Evolutionary conservation across 306 rosid species (phyloP).

Genomic region (Lathyrus oleraceus): DNA sequence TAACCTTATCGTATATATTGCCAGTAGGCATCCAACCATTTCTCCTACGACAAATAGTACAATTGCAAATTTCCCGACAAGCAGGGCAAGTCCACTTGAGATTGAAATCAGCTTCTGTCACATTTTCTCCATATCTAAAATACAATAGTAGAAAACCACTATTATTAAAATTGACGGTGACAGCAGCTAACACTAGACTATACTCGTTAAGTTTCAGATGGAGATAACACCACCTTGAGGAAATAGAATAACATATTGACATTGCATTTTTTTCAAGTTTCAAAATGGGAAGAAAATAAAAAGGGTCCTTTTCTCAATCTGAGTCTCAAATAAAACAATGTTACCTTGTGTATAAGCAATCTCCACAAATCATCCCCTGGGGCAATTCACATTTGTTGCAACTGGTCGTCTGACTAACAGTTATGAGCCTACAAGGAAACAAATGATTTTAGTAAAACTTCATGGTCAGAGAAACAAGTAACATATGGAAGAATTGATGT

Average conservation of each 20-base stretch:
- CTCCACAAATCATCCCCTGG: conserved; percentile 76
- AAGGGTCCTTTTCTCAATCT: conserved; percentile 15
- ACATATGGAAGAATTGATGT: conserved; percentile 13
- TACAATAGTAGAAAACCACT: conserved; percentile 4
- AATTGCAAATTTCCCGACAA: conserved; percentile 80
- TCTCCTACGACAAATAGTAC: conserved; percentile 62
- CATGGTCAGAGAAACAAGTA: conserved; percentile 28
- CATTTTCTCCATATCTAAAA: conserved; percentile 74
- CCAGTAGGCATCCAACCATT: conserved; percentile 84
- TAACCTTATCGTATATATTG: conserved; percentile 62
- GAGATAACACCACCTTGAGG: not conserved
- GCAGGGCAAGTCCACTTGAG: conserved; percentile 66
- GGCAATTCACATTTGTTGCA: conserved; percentile 65
- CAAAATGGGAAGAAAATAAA: not conserved
- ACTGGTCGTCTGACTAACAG: conserved; percentile 52
- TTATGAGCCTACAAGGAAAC: conserved; percentile 62
- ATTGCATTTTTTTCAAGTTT: conserved; percentile 1
- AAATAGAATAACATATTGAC: conserved; percentile 5
- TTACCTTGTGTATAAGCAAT: conserved; percentile 85
- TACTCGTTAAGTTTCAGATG: not conserved
- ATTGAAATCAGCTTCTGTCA: conserved; percentile 50
- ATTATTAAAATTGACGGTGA: not conserved
- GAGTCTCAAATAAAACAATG: conserved; percentile 26
- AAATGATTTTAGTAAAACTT: conserved; percentile 17
- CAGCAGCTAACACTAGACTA: conserved; percentile 10